Evolutionary conservation across 768 basidiomycete genomes (phyloP).

Genomic region (Xanthoconium stramineum): DNA sequence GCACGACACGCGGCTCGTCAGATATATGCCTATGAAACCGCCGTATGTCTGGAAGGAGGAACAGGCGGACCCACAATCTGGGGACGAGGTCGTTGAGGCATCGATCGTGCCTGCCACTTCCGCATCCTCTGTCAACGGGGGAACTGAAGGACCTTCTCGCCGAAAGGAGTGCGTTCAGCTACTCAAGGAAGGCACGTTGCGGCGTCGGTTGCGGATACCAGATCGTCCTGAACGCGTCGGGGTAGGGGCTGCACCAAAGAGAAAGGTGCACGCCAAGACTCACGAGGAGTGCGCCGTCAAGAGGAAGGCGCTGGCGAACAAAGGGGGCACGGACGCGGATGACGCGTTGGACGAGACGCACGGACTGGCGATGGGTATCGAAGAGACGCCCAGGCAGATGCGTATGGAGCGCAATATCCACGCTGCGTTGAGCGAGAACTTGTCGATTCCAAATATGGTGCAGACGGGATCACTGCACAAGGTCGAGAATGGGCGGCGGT

Average conservation of each 20-base stretch:
- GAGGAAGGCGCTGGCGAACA: constrained; percentile 13
- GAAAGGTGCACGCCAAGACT: not conserved
- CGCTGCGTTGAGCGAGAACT: constrained; percentile 13
- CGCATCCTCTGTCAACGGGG: not conserved
- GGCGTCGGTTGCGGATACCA: constrained; percentile 18
- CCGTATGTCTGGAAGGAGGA: constrained; percentile 21
- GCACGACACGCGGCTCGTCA: constrained; percentile 17
- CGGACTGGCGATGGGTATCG: not conserved
- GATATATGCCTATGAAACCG: constrained; percentile 12
- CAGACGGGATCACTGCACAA: constrained; percentile 4
- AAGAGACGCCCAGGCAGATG: constrained; percentile 10
- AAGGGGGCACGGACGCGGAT: not conserved
- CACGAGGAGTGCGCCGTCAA: constrained; percentile 1
- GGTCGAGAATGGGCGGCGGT: not conserved
- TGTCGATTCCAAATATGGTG: constrained; percentile 18
- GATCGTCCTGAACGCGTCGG: constrained; percentile 1
- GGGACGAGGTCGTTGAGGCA: not conserved
- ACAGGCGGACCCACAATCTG: not conserved
- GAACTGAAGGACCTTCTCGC: not conserved
- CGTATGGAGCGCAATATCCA: constrained; percentile 8
- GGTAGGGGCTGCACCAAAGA: not conserved
- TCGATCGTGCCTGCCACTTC: not conserved
- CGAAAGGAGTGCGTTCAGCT: constrained; percentile 21
- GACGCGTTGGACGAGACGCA: not conserved
- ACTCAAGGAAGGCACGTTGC: constrained; percentile 17